A percentile compares a stretch with the other conserved stretches of the same genome.
phyloP scores from a whole-genome alignment of 2,329 filamentous ascomycete genomes.

The Thielaviopsis populi region DNA sequence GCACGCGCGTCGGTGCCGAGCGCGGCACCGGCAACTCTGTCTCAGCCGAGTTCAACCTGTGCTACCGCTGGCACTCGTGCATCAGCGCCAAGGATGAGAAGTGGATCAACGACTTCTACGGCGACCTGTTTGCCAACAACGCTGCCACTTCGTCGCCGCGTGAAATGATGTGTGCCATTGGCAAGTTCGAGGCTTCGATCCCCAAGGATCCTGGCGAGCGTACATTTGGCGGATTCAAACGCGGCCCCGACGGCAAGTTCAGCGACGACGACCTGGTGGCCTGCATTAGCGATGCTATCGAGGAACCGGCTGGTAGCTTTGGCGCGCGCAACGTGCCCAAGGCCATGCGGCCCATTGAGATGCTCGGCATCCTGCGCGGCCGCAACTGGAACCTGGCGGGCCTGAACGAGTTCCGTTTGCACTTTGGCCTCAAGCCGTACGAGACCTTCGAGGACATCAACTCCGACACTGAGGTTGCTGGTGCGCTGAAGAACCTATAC shows the following conservation, averaged over 20 bases:
- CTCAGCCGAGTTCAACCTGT: conserved; percentile 77
- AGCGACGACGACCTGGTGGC: conserved; percentile 61
- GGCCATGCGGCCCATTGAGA: conserved; percentile 60
- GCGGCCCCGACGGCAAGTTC: conserved; percentile 53
- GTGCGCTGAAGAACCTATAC: conserved; percentile 52
- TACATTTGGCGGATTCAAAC: conserved; percentile 49
- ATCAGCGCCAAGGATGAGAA: conserved; percentile 61
- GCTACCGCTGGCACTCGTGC: conserved; percentile 76
- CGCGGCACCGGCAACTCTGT: conserved; percentile 68
- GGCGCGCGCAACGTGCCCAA: conserved; percentile 60
- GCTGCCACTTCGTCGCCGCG: conserved; percentile 32
- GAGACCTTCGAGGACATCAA: conserved; percentile 74
- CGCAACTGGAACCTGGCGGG: conserved; percentile 63
- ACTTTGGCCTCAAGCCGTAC: conserved; percentile 63
- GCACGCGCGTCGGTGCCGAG: conserved; percentile 43
- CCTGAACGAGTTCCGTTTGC: conserved; percentile 72
- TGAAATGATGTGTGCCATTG: conserved; percentile 48
- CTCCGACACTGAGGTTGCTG: conserved; percentile 54
- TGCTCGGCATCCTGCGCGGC: conserved; percentile 64
- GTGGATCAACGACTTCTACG: conserved; percentile 61
- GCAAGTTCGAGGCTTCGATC: conserved; percentile 45
- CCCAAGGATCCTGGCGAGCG: conserved; percentile 54
- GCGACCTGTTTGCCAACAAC: conserved; percentile 16
- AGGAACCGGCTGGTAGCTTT: conserved; percentile 63
- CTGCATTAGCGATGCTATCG: conserved; percentile 52